Percentiles rank a stretch among this genome's conserved stretches.
Conservation (phyloP, 2,329 filamentous ascomycete species). For the Hawksworthiomyces lignivorus region DNA sequence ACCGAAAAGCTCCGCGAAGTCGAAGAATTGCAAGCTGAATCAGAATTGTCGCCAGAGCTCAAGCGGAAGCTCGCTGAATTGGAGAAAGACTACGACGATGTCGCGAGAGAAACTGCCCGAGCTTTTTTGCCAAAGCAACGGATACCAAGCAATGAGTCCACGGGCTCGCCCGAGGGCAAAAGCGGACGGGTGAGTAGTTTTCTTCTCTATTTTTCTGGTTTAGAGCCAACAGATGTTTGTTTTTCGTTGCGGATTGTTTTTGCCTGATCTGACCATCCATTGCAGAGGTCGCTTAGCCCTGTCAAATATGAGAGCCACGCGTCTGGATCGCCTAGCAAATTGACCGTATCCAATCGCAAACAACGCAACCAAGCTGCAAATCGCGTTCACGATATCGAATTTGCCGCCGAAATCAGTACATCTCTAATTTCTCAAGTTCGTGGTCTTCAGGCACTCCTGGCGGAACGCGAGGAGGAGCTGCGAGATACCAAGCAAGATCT, state of each 20-base stretch:
- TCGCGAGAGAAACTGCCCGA: constrained; percentile 80
- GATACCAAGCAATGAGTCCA: constrained; percentile 60
- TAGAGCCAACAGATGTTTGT: no score
- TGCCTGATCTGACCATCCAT: background rate
- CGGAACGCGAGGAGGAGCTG: constrained; percentile 81
- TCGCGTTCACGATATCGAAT: constrained; percentile 90
- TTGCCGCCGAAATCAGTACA: constrained; percentile 96
- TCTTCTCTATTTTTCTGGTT: background rate
- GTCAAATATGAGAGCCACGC: constrained; percentile 79
- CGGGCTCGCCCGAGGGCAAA: constrained; percentile 44
- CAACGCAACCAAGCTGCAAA: constrained; percentile 83
- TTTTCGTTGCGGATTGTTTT: no score
- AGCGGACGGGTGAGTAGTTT: constrained; percentile 46
- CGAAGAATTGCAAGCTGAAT: constrained; percentile 66
- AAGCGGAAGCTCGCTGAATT: constrained; percentile 76
- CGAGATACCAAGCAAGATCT: constrained; percentile 68
- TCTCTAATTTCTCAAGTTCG: constrained; percentile 90
- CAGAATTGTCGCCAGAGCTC: constrained; percentile 74
- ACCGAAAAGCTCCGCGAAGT: constrained; percentile 77
- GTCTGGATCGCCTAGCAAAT: constrained; percentile 79
- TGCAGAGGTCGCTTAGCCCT: constrained; percentile 61
- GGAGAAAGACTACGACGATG: constrained; percentile 91
- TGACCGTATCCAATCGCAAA: constrained; percentile 78
- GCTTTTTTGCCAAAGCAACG: constrained; percentile 82
- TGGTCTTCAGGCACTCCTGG: constrained; percentile 75